Evolutionary conservation across 2,329 filamentous ascomycete species (phyloP).

Genomic region (Pseudogymnoascus sp.): DNA sequence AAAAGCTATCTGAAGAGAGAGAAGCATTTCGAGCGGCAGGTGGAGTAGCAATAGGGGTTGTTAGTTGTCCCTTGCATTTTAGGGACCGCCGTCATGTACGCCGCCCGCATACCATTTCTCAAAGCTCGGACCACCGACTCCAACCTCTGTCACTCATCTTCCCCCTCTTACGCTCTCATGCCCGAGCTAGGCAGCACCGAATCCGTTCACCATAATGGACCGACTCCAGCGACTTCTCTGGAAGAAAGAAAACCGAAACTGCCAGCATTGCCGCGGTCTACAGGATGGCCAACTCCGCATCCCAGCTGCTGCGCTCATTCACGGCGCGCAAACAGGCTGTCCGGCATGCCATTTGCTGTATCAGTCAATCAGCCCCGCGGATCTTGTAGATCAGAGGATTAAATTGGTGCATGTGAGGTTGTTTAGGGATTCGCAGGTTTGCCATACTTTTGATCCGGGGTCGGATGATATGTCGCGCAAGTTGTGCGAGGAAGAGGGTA

Average conservation of each 20-base stretch:
- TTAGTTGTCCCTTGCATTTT: background rate
- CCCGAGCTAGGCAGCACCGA: background rate
- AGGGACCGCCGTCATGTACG: background rate
- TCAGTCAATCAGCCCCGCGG: background rate
- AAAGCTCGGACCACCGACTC: background rate
- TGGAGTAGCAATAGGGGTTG: background rate
- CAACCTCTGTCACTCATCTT: background rate
- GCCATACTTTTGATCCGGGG: slow-evolving; percentile 1
- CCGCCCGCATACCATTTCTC: background rate
- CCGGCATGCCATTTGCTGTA: background rate
- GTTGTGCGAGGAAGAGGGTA: background rate
- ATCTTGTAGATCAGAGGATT: background rate
- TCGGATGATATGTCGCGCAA: background rate
- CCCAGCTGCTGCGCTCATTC: background rate
- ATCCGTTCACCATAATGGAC: background rate
- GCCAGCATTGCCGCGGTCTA: background rate
- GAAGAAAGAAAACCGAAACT: background rate
- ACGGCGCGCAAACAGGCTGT: background rate
- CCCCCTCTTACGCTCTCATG: background rate
- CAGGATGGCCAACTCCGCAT: background rate
- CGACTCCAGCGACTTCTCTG: background rate
- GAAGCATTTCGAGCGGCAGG: too few species aligned
- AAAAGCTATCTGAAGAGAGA: too few species aligned
- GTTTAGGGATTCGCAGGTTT: background rate
- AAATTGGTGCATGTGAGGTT: background rate